Conservation (phyloP, 2,329 filamentous ascomycete species). For the Penicillium decumbens region DNA sequence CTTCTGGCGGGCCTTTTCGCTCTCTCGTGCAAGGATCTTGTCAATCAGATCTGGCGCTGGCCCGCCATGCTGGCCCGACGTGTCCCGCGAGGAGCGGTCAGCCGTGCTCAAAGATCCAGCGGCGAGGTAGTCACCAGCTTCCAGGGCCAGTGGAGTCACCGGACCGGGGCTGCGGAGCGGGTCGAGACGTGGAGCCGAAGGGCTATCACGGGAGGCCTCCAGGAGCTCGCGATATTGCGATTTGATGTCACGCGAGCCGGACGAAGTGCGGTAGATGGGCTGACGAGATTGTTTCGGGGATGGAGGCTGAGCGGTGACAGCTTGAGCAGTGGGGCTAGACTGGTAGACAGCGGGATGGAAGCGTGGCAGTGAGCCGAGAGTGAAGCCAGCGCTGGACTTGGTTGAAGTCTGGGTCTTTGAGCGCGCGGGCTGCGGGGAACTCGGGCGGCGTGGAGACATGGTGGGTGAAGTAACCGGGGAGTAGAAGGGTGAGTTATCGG, state of each 20-base stretch:
- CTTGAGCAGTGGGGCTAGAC: slow-evolving; percentile 24
- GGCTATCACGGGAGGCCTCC: slow-evolving; percentile 34
- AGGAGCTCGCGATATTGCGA: slow-evolving; percentile 44
- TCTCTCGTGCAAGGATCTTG: slow-evolving; percentile 33
- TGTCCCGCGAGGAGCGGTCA: slow-evolving; percentile 20
- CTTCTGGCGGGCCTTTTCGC: slow-evolving; percentile 29
- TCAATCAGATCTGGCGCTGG: slow-evolving; percentile 33
- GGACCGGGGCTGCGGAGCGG: slow-evolving; percentile 45
- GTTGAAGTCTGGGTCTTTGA: slow-evolving; percentile 30
- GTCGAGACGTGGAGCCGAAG: slow-evolving; percentile 44
- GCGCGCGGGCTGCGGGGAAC: slow-evolving; percentile 35
- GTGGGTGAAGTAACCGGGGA: slow-evolving; percentile 29
- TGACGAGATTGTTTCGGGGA: slow-evolving; percentile 34
- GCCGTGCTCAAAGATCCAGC: slow-evolving; percentile 27
- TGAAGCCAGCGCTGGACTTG: slow-evolving; percentile 37
- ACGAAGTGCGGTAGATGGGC: slow-evolving; percentile 30
- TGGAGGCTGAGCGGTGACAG: slow-evolving; percentile 25
- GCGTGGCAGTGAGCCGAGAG: slow-evolving; percentile 42
- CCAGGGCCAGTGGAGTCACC: slow-evolving; percentile 44
- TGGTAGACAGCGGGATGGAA: slow-evolving; percentile 47
- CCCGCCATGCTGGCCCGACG: slow-evolving; percentile 15
- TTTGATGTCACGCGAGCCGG: slow-evolving; percentile 36
- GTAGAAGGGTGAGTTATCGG: slow-evolving; percentile 32
- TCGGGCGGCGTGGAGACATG: slow-evolving; percentile 34
- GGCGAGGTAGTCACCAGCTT: slow-evolving; percentile 40